Conservation (phyloP, 1,139 yeast genomes). For the Candida pseudoviswanathii region DNA sequence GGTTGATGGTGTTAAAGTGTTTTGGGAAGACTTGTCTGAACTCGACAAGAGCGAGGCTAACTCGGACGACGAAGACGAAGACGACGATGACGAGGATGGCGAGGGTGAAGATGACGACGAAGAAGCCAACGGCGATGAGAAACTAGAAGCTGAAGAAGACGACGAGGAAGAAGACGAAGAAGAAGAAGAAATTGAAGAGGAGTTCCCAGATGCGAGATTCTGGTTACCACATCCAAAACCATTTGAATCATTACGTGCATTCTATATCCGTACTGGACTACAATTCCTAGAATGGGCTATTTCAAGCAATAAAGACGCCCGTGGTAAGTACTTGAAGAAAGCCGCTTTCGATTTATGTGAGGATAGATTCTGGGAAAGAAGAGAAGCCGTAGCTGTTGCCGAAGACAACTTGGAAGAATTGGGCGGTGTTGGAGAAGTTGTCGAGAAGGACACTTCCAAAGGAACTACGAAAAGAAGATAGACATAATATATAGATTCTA, state of each 20-base stretch:
- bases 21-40: conserved; percentile 79
- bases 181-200: conserved; percentile 65
- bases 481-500: conserved; percentile 1
- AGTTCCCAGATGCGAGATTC: conserved; percentile 87
- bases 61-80: conserved; percentile 46
- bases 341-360: conserved; percentile 90
- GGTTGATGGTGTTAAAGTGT: conserved; percentile 83
- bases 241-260: conserved; percentile 81
- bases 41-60: conserved; percentile 29
- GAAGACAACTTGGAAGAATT: conserved; percentile 88
- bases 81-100: conserved; percentile 50
- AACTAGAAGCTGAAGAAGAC: conserved; percentile 49
- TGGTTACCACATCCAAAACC: conserved; percentile 98
- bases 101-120: conserved; percentile 64
- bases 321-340: conserved; percentile 88
- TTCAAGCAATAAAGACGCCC: conserved; percentile 78
- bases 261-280: conserved; percentile 85
- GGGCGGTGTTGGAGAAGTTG: conserved; percentile 88
- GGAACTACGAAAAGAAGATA: conserved; percentile 48
- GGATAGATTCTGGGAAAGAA: conserved; percentile 98
- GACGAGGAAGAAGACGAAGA: conserved; percentile 58
- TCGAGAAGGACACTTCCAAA: conserved; percentile 72
- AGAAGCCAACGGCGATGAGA: conserved; percentile 53
- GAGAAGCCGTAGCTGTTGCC: conserved; percentile 85
- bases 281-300: conserved; percentile 92